phyloP scores from a whole-genome alignment of 116 monocot genomes.

The Trichopus zeylanicus region DNA sequence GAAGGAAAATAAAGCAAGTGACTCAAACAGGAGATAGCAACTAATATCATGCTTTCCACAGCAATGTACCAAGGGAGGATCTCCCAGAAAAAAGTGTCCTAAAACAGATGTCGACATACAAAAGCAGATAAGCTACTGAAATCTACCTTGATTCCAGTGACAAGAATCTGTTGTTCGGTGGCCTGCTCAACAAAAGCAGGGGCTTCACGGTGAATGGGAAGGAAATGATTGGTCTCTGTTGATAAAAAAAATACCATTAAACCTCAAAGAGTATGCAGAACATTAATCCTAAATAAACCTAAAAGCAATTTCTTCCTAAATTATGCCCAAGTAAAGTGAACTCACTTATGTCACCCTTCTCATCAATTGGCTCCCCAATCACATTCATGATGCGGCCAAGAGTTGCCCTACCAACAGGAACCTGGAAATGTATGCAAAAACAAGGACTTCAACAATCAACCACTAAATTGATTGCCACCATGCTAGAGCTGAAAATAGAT shows the following conservation, averaged over 20 bases:
- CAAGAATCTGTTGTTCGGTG: conserved; percentile 82
- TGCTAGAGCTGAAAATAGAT: too few relatives aligned
- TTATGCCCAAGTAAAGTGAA: not conserved
- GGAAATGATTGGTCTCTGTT: conserved; percentile 63
- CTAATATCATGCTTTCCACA: too few relatives aligned
- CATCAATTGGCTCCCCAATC: conserved; percentile 82
- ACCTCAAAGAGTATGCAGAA: not conserved
- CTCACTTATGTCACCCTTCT: conserved; percentile 74
- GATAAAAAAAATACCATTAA: not conserved
- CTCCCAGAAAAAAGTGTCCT: not conserved
- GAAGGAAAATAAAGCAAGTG: not conserved
- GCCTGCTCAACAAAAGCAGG: conserved; percentile 87
- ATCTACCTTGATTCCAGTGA: conserved; percentile 72
- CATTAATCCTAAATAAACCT: not conserved
- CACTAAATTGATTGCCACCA: not conserved
- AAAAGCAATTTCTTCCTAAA: not conserved
- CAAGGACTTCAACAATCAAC: not conserved
- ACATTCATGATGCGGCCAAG: conserved; percentile 85
- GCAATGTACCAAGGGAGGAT: not conserved
- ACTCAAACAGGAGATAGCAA: not conserved
- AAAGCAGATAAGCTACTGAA: not conserved
- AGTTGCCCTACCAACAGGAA: conserved; percentile 74
- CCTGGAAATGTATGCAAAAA: conserved; percentile 14
- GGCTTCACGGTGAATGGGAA: conserved; percentile 81
- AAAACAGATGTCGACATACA: not conserved